Evolutionary conservation across 176 grass and related monocot species (phyloP), one percentile per base, ranked within the genome.

Genomic region (Phragmites australis): DNA sequence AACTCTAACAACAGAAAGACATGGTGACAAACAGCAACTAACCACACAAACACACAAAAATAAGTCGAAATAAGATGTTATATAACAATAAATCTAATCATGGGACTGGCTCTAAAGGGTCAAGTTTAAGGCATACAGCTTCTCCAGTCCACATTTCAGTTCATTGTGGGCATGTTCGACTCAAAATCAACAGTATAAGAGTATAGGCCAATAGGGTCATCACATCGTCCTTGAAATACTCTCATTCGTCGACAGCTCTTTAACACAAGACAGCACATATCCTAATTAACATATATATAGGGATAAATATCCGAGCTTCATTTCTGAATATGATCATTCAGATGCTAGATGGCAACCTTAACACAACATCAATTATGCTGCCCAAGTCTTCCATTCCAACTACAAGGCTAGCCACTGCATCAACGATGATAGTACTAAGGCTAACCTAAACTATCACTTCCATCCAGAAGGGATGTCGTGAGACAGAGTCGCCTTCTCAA

Each of bases 81-180:
- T 27, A 40, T 30, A 18, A 58, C 15, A 40, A 22, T 21, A 67
- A 76, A 76, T 47, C 27, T 55, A 40, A 22, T 26, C 42, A 39
- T 21, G 27, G 29, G 40, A 50, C 58, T 54, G 25, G 13, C 8
- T 3, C 49, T 21, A 55, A 12, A 32, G 3, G 18, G 34, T 22
- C 25, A 81, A 18, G 6, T 43, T 18, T 23, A 32, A 70, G 41
- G 6, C 26, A 37, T 25, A 58, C 70, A 70, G 48, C 13, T 17
- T 63, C n/a, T 52, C 44, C 14, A 59, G 2, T 84, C 16, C 31
- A 40, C 12, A 52, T 72, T 63, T 64, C 58, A 66, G 59, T 63
- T 74, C 18, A 19, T 3, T 46, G 68, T 55, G 43, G 7, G 19
- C 48, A 68, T 57, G 42, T 56, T 40, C 4, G 0, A 41, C 40